Base-by-base conservation (phyloP, 2,329 filamentous ascomycete genomes). In the Lecanoromycetidae sp. region DNA sequence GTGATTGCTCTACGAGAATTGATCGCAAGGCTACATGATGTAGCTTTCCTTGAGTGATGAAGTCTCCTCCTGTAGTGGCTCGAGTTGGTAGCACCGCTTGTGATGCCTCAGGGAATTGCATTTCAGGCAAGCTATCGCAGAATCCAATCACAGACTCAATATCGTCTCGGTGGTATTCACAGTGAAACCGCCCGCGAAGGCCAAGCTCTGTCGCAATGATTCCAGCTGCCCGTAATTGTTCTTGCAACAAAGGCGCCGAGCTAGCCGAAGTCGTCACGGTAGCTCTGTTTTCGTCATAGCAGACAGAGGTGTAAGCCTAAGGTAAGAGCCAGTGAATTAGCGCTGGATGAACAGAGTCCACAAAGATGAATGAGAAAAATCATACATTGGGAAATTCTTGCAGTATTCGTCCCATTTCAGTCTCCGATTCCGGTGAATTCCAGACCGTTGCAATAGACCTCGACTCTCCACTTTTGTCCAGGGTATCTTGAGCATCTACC, bases 401-500 rank as follows among this genome's bases (percentile, higher is more conserved):
- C 15, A 49, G 19, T 19, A 34, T 36, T n/a, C 20, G 12, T 17
- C 4, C 7, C 25, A 44, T 25, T 20, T 44, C 30, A 9, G 7
- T 8, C 12, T 32, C 10, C 2, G 3, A 15, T 17, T 35, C 32
- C 2, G 19, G 15, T 8, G 26, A 26, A 22, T 25, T 22, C 58
- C 55, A 60, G 3, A 46, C 55, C 4, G 52, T 44, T 5, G 60
- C 56, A 30, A 60, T 52, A 20, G 58, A 61, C 45, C 49, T 53
- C 10, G 58, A 56, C 35, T 36, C 12, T 44, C 58, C 57, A 34
- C 36, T 44, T 13, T 53, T 48, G 10, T 35, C 48, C 15, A 7
- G 19, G 15, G 29, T 52, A n/a, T 68, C 62, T 10, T 61, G 48
- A 4, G 57, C 57, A 51, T 67, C 68, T 0, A 67, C 62, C 2